phyloP scores from a whole-genome alignment of 768 basidiomycete species.

The Galerina marginata region DNA sequence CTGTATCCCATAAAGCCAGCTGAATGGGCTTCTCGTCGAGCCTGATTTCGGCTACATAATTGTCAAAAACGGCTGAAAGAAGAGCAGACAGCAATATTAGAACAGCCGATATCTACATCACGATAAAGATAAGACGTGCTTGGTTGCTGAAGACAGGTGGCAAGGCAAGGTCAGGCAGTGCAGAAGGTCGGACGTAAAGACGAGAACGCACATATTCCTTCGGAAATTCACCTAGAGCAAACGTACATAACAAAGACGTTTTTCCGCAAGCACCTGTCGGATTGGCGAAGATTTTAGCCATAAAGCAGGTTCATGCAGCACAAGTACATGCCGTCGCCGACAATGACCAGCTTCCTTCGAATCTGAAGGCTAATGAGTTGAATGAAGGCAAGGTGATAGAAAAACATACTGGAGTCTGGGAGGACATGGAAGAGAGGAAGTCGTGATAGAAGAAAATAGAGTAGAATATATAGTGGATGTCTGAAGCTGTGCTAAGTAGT shows the following conservation, averaged over 20 bases:
- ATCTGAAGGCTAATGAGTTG: slow-evolving; percentile 56
- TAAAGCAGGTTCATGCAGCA: slow-evolving; percentile 15
- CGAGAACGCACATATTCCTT: slow-evolving; percentile 84
- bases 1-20: slow-evolving; percentile 98
- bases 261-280: slow-evolving; percentile 91
- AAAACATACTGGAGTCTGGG: slow-evolving; percentile 64
- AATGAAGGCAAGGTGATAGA: slow-evolving; percentile 8
- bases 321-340: slow-evolving; percentile 84
- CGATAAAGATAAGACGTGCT: slow-evolving; percentile 41
- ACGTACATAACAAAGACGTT: slow-evolving; percentile 88
- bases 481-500: slow-evolving; percentile 13
- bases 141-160: slow-evolving; percentile 52
- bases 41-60: slow-evolving; percentile 98
- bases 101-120: slow-evolving; percentile 19
- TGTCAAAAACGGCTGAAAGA: slow-evolving; percentile 90
- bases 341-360: slow-evolving; percentile 93
- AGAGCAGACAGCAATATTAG: slow-evolving; percentile 19
- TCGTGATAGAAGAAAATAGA: slow-evolving; percentile 16
- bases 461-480: slow-evolving; percentile 27
- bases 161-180: slow-evolving; percentile 8
- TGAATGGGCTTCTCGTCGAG: slow-evolving; percentile 98
- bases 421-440: slow-evolving; percentile 38
- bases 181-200: slow-evolving; percentile 12
- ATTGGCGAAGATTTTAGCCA: slow-evolving; percentile 27
- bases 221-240: slow-evolving; percentile 93